These are phyloP conservation scores for Plasmodium vivax DNA, from an alignment of 169 alveolate species.

Conservation along the genomic window DNA sequence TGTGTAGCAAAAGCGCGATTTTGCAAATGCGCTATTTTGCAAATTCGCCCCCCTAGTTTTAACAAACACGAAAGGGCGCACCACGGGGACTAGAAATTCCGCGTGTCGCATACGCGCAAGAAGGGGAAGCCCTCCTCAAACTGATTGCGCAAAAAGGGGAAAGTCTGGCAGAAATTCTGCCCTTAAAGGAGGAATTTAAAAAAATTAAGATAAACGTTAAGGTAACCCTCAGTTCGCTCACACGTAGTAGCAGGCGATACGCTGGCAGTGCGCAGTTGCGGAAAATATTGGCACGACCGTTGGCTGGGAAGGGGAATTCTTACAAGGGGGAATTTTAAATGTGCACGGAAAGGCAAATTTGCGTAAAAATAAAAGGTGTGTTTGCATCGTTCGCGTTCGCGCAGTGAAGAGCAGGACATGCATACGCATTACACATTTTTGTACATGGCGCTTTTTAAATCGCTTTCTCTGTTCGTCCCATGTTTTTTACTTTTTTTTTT, in stretches of 20 bases:
- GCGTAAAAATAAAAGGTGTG: neutral
- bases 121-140: neutral
- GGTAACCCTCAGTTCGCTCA: neutral
- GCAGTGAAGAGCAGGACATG: neutral
- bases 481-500: neutral
- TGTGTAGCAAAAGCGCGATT: neutral
- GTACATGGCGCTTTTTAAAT: neutral
- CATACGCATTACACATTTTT: neutral
- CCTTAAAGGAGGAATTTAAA: neutral
- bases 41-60: neutral
- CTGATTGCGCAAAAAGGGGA: neutral
- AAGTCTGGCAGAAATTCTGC: neutral
- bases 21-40: neutral
- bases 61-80: neutral
- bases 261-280: neutral
- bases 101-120: neutral
- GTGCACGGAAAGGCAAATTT: neutral
- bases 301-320: conserved; percentile 1
- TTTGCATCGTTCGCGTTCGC: neutral
- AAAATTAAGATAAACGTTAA: neutral
- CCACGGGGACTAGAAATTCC: neutral
- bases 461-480: neutral
- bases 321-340: neutral
- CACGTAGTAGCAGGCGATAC: neutral
- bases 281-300: neutral